Percentiles rank a stretch among this genome's conserved stretches.
Evolutionary conservation across 106 monocot species (phyloP).

Genomic region (Dioscorea zingiberensis): DNA sequence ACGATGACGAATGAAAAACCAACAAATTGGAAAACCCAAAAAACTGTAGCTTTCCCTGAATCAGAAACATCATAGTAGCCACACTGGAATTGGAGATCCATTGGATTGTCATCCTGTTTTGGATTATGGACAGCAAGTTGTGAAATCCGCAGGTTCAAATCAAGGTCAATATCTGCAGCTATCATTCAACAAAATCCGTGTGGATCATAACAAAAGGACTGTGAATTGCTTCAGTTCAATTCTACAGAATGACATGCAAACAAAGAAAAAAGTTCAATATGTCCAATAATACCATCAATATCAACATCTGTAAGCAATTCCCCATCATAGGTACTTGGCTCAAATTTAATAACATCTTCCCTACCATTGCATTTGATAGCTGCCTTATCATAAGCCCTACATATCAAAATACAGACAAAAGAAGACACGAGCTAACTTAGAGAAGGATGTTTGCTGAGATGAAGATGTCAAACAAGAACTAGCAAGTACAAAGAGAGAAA

Average conservation of each 20-base stretch:
- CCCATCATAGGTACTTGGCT: slow-evolving; percentile 64
- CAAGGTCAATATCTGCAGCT: slow-evolving; percentile 32
- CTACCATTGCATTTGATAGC: slow-evolving; percentile 77
- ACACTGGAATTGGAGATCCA: slow-evolving; percentile 16
- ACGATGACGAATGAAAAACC: no score
- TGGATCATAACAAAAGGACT: background rate
- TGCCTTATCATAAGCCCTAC: slow-evolving; percentile 85
- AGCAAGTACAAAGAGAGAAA: slow-evolving; percentile 10
- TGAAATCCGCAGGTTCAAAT: slow-evolving; percentile 71
- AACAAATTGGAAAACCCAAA: no score
- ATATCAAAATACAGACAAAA: no score
- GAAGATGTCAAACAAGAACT: no score
- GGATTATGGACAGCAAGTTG: slow-evolving; percentile 33
- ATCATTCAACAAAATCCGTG: slow-evolving; percentile 7
- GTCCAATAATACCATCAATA: slow-evolving; percentile 33
- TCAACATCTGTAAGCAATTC: slow-evolving; percentile 33
- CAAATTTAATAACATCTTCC: slow-evolving; percentile 87
- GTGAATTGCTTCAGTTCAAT: background rate
- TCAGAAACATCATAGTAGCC: slow-evolving; percentile 18
- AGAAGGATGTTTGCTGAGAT: no score
- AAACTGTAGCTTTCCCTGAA: slow-evolving; percentile 20
- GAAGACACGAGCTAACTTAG: no score
- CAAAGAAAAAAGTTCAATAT: background rate
- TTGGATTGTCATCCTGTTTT: slow-evolving; percentile 19
- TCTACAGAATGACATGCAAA: background rate